Percentiles rank a stretch among this genome's conserved stretches.
phyloP scores from a whole-genome alignment of 2,329 filamentous ascomycete genomes.

The Emmonsia crescens region DNA sequence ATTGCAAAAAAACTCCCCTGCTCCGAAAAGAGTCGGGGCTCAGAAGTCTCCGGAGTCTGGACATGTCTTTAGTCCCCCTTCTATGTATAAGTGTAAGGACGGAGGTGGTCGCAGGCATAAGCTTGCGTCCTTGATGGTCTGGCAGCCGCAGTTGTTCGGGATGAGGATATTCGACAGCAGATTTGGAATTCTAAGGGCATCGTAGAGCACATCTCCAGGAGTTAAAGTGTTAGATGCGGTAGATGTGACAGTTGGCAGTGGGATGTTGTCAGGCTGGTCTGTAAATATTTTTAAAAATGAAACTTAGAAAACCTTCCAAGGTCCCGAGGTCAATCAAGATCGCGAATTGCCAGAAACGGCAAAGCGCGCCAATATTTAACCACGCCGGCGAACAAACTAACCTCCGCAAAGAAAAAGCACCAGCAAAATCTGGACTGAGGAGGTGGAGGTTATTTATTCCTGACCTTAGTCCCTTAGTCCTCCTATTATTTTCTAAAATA shows the following conservation, averaged over 20 bases:
- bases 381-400: background rate
- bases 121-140: background rate
- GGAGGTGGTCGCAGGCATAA: background rate
- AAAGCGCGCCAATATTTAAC: background rate
- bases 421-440: background rate
- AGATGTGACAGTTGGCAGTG: background rate
- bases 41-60: background rate
- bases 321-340: background rate
- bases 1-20: background rate
- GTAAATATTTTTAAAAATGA: background rate
- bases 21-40: background rate
- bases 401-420: background rate
- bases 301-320: background rate
- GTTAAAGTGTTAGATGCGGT: background rate
- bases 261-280: background rate
- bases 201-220: background rate
- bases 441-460: background rate
- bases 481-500: background rate
- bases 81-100: background rate
- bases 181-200: background rate
- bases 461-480: background rate
- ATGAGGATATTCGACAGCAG: background rate
- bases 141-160: background rate
- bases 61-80: background rate
- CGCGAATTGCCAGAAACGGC: background rate